Evolutionary conservation across 345 rosid species (phyloP).

Genomic region (Rubroshorea leprosula): DNA sequence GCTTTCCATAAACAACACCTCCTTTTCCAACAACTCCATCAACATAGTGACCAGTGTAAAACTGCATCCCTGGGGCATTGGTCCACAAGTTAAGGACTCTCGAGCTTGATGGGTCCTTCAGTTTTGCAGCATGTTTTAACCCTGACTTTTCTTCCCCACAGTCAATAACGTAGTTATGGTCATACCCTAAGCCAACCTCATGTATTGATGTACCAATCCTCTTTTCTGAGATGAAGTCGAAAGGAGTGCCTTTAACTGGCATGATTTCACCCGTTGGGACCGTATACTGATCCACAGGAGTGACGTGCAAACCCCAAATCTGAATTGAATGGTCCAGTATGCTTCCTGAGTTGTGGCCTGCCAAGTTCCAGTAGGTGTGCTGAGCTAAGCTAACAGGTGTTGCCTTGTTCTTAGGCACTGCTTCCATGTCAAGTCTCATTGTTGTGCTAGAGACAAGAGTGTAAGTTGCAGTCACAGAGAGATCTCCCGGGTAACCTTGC

Average conservation of each 20-base stretch:
- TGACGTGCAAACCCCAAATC: constrained; percentile 71
- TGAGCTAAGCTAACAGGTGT: constrained; percentile 88
- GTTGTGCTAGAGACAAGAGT: constrained; percentile 60
- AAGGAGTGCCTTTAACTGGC: constrained; percentile 74
- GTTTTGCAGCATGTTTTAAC: constrained; percentile 60
- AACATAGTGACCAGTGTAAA: constrained; percentile 81
- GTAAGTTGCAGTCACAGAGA: constrained; percentile 71
- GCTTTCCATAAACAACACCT: constrained; percentile 72
- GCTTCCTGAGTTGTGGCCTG: constrained; percentile 71
- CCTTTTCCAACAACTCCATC: constrained; percentile 70
- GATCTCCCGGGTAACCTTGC: constrained; percentile 83
- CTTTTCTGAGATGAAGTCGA: constrained; percentile 74
- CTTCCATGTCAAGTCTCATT: constrained; percentile 93
- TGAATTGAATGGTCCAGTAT: constrained; percentile 67
- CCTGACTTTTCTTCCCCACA: constrained; percentile 62
- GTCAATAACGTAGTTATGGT: constrained; percentile 80
- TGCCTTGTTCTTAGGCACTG: constrained; percentile 61
- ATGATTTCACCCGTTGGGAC: constrained; percentile 81
- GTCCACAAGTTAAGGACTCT: constrained; percentile 87
- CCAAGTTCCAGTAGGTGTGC: constrained; percentile 95
- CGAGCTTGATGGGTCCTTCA: constrained; percentile 56
- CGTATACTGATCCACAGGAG: constrained; percentile 73
- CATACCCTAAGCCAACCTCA: constrained; percentile 88
- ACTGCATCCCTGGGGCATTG: constrained; percentile 84
- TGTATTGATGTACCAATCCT: constrained; percentile 53